Base-by-base conservation (phyloP, 495 filamentous ascomycete species). In the Lentithecium fluviatile region DNA sequence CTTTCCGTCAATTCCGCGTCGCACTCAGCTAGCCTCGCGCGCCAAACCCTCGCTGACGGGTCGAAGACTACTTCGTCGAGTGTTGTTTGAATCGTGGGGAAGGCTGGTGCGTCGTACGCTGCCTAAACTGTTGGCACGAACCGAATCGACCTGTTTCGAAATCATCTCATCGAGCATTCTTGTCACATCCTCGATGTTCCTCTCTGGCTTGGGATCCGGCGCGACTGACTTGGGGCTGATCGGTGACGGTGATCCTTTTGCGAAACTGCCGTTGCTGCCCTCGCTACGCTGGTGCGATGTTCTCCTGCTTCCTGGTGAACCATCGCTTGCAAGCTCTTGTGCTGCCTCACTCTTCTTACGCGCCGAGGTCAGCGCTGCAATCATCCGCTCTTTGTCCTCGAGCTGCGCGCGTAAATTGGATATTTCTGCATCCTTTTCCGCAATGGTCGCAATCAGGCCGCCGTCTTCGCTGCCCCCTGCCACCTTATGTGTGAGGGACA, bases 361-460 rank as follows among this genome's bases (percentile, higher is more conserved):
- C 7, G 92, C 90, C 49, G 81, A 92, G n/a, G 91, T 85, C 45
- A 97, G 79, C 0, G 94, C 94, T 15, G 85, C 77, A 25, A 97
- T 78, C 95, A 97, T 98, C 15, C 86, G 83, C 69, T 96, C 92
- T 69, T 97, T 97, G 75, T 98, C 95, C 65, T 97, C 94, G 1
- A 98, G 81, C 58, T 90, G 85, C 21, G 91, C 88, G 13, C 91
- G 83, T 26, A 98, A 83, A 66, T 96, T 92, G 26, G 87, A 84
- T 67, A 98, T 97, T 72, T 98, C 94, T 55, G 87, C 84, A 69
- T 98, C 94, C 71, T 94, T 97, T 67, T 97, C 94, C 65, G 85
- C 86, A 26, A 98, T 72, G 26, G 90, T 60, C 40, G 84, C 71
- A 26, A 83, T 80, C 46, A 87, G 74, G 61, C 87, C 85, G 36